Conservation (phyloP, 176 grass and related monocot genomes). For the Musa beccarii region DNA sequence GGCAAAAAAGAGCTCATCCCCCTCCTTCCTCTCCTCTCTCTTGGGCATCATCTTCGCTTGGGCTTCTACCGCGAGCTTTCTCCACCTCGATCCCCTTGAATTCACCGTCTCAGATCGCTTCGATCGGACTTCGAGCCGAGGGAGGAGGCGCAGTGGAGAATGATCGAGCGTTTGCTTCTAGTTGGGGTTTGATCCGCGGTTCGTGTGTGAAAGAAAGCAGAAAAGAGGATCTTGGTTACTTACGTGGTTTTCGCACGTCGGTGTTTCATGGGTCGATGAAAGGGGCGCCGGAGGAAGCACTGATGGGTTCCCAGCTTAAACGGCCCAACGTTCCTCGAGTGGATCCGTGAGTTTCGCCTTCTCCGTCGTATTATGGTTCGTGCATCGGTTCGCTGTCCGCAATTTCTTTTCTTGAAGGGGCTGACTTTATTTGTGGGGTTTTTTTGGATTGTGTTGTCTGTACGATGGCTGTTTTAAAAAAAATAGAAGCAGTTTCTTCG, state of each 20-base stretch:
- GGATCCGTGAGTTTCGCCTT: constrained; percentile 78
- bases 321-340: constrained; percentile 51
- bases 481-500: not conserved
- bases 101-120: constrained; percentile 1
- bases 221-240: not conserved
- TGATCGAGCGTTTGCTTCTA: not conserved
- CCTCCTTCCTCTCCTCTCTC: not conserved
- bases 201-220: not conserved
- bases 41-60: not conserved
- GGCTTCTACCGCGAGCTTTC: not conserved
- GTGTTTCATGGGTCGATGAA: constrained; percentile 47
- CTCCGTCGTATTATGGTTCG: constrained; percentile 1
- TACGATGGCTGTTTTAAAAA: not conserved
- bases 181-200: not conserved
- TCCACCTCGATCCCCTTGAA: not conserved
- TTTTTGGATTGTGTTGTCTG: not conserved
- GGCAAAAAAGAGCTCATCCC: not conserved
- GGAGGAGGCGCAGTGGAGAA: not conserved
- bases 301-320: constrained; percentile 81
- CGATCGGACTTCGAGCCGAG: not conserved
- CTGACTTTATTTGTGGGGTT: not conserved
- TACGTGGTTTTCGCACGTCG: not conserved
- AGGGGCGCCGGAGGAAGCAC: constrained; percentile 50
- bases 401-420: not conserved
- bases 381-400: not conserved